Evolutionary conservation across 257 asterid genomes (phyloP).

Genomic region (Penstemon newberryi): DNA sequence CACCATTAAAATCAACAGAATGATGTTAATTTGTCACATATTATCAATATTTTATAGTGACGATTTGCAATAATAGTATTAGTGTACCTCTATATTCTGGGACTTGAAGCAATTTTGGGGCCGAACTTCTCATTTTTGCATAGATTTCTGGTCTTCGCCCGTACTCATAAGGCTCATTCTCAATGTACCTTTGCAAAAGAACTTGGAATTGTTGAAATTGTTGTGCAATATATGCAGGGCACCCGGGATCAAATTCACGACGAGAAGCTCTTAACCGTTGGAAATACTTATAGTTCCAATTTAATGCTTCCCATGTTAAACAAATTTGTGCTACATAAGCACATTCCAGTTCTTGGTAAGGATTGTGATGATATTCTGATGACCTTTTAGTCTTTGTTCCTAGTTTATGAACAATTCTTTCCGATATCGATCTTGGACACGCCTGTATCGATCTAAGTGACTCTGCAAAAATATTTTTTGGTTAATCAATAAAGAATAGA

Average conservation of each 20-base stretch:
- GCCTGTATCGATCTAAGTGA: slow-evolving; percentile 74
- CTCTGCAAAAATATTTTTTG: slow-evolving; percentile 41
- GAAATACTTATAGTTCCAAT: slow-evolving; percentile 82
- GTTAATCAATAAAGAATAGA: neutral
- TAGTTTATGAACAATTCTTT: slow-evolving; percentile 56
- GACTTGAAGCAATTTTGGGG: slow-evolving; percentile 85
- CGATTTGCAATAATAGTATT: neutral
- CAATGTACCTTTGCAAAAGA: slow-evolving; percentile 70
- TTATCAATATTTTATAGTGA: no score
- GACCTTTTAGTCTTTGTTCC: slow-evolving; percentile 39
- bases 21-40: no score
- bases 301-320: slow-evolving; percentile 88
- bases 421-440: slow-evolving; percentile 87
- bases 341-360: slow-evolving; percentile 71
- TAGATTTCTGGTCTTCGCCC: slow-evolving; percentile 82
- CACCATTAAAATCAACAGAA: no score
- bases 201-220: slow-evolving; percentile 89
- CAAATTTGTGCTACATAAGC: slow-evolving; percentile 93
- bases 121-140: slow-evolving; percentile 69
- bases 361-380: slow-evolving; percentile 47
- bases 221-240: slow-evolving; percentile 78
- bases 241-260: slow-evolving; percentile 59
- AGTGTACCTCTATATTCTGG: slow-evolving; percentile 77
- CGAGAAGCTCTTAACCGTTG: slow-evolving; percentile 61
- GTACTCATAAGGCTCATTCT: slow-evolving; percentile 82